Base-by-base conservation (phyloP, 306 rosid genomes). In the Lathyrus sativus region DNA sequence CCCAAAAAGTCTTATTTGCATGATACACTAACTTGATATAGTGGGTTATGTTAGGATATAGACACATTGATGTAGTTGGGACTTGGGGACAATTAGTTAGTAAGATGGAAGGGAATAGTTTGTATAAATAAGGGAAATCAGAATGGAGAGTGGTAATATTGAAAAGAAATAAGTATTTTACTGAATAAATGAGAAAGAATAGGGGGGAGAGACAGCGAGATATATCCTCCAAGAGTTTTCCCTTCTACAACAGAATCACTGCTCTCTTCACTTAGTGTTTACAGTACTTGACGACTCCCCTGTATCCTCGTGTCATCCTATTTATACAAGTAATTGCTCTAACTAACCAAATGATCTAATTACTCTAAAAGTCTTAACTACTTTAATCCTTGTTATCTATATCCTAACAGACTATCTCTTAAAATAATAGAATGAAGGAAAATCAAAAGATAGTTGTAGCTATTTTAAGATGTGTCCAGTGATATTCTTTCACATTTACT, bases 401-500 rank as follows among this genome's bases (percentile, higher is more conserved):
- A 48, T 48, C 24, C 11, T 15, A 48, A 48, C 26, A 15, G 26
- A 17, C 11, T 33, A 22, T 55, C 37, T 54, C 51, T 50, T 51
- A 19, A 6, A 62, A 19, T 14, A 7, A 43, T 17, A 15, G 22
- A 42, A 38, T 9, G 18, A 49, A 59, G 62, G 61, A 19, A 53
- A 53, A n/a, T 53, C n/a, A 5, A 1, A 68, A 17, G 29, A 22
- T 13, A 28, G 62, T 13, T 56, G 13, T 24, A 62, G 18, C 33
- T 37, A 68, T 9, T 53, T 31, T 58, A 31, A 9, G 9, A 38
- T 65, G 13, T 31, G 56, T 14, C 18, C 1, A 4, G 45, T 14
- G 9, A 14, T 54, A 12, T 71, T 29, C 31, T 54, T 22, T 17
- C 63, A 71, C 44, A 58, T 64, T 19, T 59, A 67, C n/a, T 44